A percentile compares a stretch with the other conserved stretches of the same genome.
Evolutionary conservation across 176 grass and related monocot genomes (phyloP).

Genomic region (Juncus effusus): DNA sequence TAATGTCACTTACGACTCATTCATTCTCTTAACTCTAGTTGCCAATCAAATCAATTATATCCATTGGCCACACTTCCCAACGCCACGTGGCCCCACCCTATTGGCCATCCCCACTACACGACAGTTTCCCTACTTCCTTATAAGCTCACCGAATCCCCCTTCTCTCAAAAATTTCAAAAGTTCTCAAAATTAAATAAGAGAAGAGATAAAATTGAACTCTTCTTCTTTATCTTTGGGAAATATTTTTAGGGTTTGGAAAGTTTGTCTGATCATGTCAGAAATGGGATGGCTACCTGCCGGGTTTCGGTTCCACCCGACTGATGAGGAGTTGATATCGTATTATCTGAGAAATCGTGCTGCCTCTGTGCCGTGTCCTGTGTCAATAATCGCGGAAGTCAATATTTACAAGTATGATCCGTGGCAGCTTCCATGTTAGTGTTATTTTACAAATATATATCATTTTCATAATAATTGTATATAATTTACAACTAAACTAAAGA

Average conservation of each 20-base stretch:
- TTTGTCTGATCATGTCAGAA: neutral
- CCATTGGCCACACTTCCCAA: slow-evolving; percentile 13
- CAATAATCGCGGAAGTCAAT: slow-evolving; percentile 9
- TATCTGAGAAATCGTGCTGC: slow-evolving; percentile 16
- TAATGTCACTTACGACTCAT: neutral
- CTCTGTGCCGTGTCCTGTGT: slow-evolving; percentile 14
- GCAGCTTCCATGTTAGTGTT: slow-evolving; percentile 23
- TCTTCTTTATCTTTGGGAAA: neutral
- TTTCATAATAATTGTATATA: neutral
- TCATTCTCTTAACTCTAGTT: neutral
- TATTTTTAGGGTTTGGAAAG: too few relatives aligned
- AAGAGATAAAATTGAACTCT: neutral
- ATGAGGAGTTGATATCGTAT: slow-evolving; percentile 20
- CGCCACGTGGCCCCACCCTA: neutral
- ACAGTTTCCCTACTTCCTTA: slow-evolving; percentile 3
- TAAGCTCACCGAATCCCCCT: neutral
- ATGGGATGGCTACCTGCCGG: slow-evolving; percentile 11
- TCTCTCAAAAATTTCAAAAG: slow-evolving; percentile 26
- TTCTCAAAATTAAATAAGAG: neutral
- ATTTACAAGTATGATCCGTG: slow-evolving; percentile 27
- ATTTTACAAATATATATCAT: slow-evolving; percentile 1
- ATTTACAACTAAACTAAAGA: too few relatives aligned
- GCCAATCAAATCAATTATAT: slow-evolving; percentile 22
- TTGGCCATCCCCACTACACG: slow-evolving; percentile 2
- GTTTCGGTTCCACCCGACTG: slow-evolving; percentile 25